These are phyloP conservation scores for Williopsis jadinii DNA, from an alignment of 1,139 yeast genomes.

Conservation along the genomic window DNA sequence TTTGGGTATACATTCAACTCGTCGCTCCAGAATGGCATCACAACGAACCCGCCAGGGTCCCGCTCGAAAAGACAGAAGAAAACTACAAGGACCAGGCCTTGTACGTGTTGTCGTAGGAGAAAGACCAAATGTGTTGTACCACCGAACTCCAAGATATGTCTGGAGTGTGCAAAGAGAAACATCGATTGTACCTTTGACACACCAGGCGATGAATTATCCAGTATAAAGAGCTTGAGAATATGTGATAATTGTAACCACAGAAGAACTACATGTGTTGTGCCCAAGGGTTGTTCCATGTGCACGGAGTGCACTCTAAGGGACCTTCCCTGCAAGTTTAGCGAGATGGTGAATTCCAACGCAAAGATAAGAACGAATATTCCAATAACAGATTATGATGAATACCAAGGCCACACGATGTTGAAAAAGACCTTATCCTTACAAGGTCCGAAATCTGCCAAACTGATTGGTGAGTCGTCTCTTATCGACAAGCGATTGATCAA, in stretches of 20 bases:
- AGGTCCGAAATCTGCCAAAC: constrained; percentile 21
- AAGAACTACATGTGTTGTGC: constrained; percentile 20
- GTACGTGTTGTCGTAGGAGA: constrained; percentile 22
- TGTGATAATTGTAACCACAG: constrained; percentile 22
- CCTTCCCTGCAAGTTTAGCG: constrained; percentile 20
- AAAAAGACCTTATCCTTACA: constrained; percentile 21
- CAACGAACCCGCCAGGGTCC: constrained; percentile 6
- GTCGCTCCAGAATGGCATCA: constrained; percentile 7
- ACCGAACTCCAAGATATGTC: constrained; percentile 14
- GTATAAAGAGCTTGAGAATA: neutral
- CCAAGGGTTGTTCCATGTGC: constrained; percentile 12
- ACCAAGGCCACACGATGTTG: constrained; percentile 23
- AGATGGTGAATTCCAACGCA: constrained; percentile 4
- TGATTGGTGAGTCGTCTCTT: constrained; percentile 20
- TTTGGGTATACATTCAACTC: constrained; percentile 7
- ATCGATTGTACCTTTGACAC: constrained; percentile 18
- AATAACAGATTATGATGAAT: constrained; percentile 21
- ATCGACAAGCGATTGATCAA: constrained; percentile 19
- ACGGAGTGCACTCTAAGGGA: constrained; percentile 20
- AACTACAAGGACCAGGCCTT: constrained; percentile 17
- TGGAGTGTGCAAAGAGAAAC: constrained; percentile 20
- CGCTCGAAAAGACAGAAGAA: constrained; percentile 3
- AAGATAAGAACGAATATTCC: constrained; percentile 19
- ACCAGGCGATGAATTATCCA: neutral
- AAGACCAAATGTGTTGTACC: constrained; percentile 27